Conservation (phyloP, 257 asterid genomes). For the Gentiana straminea region DNA sequence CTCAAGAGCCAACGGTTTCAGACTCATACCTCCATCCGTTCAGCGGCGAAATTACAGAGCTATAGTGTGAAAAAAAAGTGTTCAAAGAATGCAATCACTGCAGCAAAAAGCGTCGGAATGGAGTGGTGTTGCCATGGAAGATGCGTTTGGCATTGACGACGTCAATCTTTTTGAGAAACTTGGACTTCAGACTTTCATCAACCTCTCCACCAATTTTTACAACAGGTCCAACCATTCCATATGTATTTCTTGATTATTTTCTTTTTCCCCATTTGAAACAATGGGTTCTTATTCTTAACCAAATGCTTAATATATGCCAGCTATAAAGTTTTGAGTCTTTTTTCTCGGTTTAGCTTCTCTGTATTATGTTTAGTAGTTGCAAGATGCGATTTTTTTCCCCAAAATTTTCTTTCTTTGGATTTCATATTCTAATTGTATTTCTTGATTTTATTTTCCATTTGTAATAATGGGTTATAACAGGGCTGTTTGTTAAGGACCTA, state of each 20-base stretch:
- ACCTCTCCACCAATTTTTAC: slow-evolving; percentile 84
- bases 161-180: slow-evolving; percentile 67
- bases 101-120: slow-evolving; percentile 91
- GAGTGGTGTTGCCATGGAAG: slow-evolving; percentile 62
- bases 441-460: too few relatives aligned
- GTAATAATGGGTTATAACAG: too few relatives aligned
- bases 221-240: slow-evolving; percentile 31
- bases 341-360: background rate
- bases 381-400: background rate
- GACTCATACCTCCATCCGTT: background rate
- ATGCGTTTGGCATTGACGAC: slow-evolving; percentile 76
- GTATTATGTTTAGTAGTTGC: background rate
- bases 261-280: background rate
- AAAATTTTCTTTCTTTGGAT: background rate
- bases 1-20: background rate
- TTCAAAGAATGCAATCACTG: slow-evolving; percentile 52
- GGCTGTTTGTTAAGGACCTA: too few relatives aligned
- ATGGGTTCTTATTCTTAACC: background rate
- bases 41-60: background rate
- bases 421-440: background rate
- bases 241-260: background rate
- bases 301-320: background rate
- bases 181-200: slow-evolving; percentile 72
- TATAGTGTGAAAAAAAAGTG: background rate
- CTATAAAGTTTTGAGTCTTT: background rate